These are phyloP conservation scores for Fusarium globosum DNA, from an alignment of 2,329 filamentous ascomycete genomes.

Conservation along the genomic window DNA sequence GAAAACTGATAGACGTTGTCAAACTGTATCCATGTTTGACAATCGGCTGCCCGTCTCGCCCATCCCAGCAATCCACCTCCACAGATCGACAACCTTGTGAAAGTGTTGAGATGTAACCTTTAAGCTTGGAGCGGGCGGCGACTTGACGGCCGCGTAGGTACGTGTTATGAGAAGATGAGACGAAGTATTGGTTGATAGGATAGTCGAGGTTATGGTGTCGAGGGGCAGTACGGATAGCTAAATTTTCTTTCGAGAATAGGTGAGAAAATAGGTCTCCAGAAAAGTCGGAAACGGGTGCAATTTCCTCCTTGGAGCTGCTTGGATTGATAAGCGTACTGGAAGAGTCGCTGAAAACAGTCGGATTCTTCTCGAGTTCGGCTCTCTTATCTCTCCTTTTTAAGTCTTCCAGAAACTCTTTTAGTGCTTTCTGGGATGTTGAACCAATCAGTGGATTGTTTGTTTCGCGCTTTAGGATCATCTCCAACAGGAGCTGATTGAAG, in stretches of 20 bases:
- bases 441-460: fast-evolving
- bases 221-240: background rate
- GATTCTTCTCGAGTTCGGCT: fast-evolving
- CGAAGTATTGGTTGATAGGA: constrained; percentile 30
- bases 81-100: constrained; percentile 17
- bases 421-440: fast-evolving
- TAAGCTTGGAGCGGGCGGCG: constrained; percentile 6
- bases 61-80: constrained; percentile 29
- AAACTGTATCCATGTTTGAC: constrained; percentile 33
- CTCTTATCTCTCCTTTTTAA: background rate
- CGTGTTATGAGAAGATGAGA: constrained; percentile 29
- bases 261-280: background rate
- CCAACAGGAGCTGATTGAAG: background rate
- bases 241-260: background rate
- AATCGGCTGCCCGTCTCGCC: constrained; percentile 12
- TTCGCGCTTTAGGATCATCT: background rate
- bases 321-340: background rate
- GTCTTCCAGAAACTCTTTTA: background rate
- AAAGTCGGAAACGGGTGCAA: fast-evolving
- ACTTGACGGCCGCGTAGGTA: constrained; percentile 25
- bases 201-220: background rate
- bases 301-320: background rate
- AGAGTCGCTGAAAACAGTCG: background rate
- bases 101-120: constrained; percentile 14
- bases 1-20: constrained; percentile 17